Evolutionary conservation across 164 flowering plant genomes (phyloP).

Genomic region (Tetrastigma voinierianum): DNA sequence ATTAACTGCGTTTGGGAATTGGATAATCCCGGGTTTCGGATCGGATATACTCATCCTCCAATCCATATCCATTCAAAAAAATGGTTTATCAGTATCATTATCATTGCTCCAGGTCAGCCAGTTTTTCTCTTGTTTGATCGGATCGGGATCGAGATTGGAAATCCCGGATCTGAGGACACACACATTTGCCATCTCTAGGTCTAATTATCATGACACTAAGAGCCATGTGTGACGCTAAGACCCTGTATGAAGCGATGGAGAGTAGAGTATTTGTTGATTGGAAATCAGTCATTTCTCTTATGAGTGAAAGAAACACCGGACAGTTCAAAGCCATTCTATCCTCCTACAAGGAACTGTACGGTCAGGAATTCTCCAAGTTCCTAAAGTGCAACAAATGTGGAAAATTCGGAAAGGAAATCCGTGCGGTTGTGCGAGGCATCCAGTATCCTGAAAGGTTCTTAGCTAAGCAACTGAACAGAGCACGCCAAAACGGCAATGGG

Average conservation of each 20-base stretch:
- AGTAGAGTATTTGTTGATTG: constrained; percentile 32
- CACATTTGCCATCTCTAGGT: too few species aligned
- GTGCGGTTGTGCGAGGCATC: constrained; percentile 20
- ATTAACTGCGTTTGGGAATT: too few species aligned
- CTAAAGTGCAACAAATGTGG: constrained; percentile 34
- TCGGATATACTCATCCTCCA: too few species aligned
- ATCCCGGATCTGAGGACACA: too few species aligned
- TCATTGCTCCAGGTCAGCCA: too few species aligned
- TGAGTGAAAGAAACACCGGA: constrained; percentile 29
- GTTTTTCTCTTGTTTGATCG: too few species aligned
- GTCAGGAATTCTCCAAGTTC: constrained; percentile 40
- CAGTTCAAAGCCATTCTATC: constrained; percentile 31
- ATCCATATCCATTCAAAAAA: too few species aligned
- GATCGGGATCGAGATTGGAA: too few species aligned
- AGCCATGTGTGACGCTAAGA: constrained; percentile 50
- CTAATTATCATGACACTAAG: too few species aligned
- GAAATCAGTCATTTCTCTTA: constrained; percentile 25
- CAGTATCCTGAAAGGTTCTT: constrained; percentile 35
- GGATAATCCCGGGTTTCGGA: too few species aligned
- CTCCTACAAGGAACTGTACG: constrained; percentile 41
- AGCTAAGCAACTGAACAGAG: constrained; percentile 29
- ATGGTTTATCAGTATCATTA: too few species aligned
- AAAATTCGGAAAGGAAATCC: constrained; percentile 34
- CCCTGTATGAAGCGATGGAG: constrained; percentile 44
- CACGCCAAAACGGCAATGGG: constrained; percentile 11